Evolutionary conservation across 805 yeast species (phyloP).

Genomic region (Saturnispora saitoi): DNA sequence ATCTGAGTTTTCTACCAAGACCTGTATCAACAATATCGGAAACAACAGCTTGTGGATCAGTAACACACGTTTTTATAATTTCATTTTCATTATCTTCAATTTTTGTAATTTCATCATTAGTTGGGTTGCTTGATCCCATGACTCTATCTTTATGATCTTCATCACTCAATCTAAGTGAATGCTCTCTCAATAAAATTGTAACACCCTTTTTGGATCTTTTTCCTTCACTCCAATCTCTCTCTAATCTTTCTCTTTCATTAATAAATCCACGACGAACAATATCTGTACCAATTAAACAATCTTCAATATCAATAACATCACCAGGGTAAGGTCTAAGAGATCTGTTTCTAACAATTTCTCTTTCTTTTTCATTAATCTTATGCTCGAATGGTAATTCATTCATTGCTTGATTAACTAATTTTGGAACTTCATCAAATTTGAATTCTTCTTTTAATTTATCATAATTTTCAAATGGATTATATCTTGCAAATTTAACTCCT

Average conservation of each 20-base stretch:
- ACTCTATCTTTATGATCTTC: slow-evolving; percentile 30
- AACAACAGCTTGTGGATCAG: slow-evolving; percentile 70
- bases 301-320: slow-evolving; percentile 90
- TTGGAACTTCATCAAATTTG: slow-evolving; percentile 7
- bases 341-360: slow-evolving; percentile 10
- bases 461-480: slow-evolving; percentile 4
- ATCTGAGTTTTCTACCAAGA: slow-evolving; percentile 35
- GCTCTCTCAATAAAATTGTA: slow-evolving; percentile 76
- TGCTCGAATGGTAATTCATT: slow-evolving; percentile 6
- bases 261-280: slow-evolving; percentile 67
- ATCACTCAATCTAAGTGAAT: slow-evolving; percentile 38
- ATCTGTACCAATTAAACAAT: slow-evolving; percentile 81
- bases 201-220: slow-evolving; percentile 53
- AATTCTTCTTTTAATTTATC: not conserved
- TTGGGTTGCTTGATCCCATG: slow-evolving; percentile 26
- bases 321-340: slow-evolving; percentile 32
- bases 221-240: slow-evolving; percentile 28
- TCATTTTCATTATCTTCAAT: slow-evolving; percentile 5
- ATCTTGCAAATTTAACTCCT: slow-evolving; percentile 15
- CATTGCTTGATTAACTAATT: not conserved
- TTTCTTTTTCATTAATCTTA: slow-evolving; percentile 2
- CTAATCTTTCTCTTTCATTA: slow-evolving; percentile 55
- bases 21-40: slow-evolving; percentile 63
- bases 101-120: slow-evolving; percentile 7
- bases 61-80: slow-evolving; percentile 61